These are phyloP conservation scores for Fomitopsis betulina DNA, from an alignment of 1,284 basidiomycete genomes.

Conservation along the genomic window DNA sequence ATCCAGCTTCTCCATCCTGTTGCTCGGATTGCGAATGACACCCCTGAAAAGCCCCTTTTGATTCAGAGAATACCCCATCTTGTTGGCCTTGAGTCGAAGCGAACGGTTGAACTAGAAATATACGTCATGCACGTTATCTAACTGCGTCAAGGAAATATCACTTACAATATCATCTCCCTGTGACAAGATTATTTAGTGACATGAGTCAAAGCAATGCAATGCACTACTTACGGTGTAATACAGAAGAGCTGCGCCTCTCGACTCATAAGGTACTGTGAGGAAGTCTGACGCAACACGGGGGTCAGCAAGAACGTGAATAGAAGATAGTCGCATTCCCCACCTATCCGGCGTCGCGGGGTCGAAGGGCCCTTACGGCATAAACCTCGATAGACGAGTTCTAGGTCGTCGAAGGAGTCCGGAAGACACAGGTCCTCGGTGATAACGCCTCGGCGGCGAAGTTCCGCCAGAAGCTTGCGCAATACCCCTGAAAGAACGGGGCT, in stretches of 20 bases:
- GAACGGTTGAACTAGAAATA: slow-evolving; percentile 78
- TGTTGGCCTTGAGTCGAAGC: slow-evolving; percentile 79
- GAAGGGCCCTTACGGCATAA: slow-evolving; percentile 46
- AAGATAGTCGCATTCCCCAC: slow-evolving; percentile 30
- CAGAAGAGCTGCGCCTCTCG: slow-evolving; percentile 78
- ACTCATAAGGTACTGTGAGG: slow-evolving; percentile 71
- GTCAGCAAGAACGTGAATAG: background rate
- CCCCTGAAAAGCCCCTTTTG: slow-evolving; percentile 75
- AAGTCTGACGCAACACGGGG: slow-evolving; percentile 42
- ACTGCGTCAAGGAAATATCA: slow-evolving; percentile 7
- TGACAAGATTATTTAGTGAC: slow-evolving; percentile 12
- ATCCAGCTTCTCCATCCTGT: slow-evolving; percentile 58
- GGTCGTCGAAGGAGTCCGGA: slow-evolving; percentile 59
- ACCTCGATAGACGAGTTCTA: slow-evolving; percentile 80
- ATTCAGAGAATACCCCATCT: slow-evolving; percentile 81
- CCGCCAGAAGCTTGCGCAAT: slow-evolving; percentile 48
- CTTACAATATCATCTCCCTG: slow-evolving; percentile 81
- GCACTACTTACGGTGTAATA: slow-evolving; percentile 71
- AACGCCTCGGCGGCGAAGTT: slow-evolving; percentile 56
- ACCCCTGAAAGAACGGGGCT: slow-evolving; percentile 38
- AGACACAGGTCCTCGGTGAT: slow-evolving; percentile 75
- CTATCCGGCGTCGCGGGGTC: slow-evolving; percentile 64
- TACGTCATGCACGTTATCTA: background rate
- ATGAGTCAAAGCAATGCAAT: slow-evolving; percentile 2
- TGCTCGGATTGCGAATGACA: slow-evolving; percentile 65